Percentiles rank a stretch among this genome's conserved stretches.
Conservation (phyloP, 2,329 filamentous ascomycete species). For the Aspergillus carbonarius region DNA sequence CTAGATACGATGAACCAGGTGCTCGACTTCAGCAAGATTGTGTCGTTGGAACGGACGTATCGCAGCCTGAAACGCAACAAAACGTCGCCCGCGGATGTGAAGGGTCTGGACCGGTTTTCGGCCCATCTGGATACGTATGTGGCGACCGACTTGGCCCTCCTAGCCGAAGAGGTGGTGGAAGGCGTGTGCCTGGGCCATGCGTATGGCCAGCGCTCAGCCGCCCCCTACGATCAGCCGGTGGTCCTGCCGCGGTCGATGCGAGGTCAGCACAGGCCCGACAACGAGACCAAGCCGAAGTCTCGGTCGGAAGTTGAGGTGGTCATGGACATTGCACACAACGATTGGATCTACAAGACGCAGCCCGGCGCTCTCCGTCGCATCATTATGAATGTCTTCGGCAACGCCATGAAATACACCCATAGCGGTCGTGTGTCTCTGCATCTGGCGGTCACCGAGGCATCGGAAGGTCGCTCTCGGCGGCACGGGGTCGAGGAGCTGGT, state of each 20-base stretch:
- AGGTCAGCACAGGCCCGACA: not conserved
- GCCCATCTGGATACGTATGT: conserved; percentile 36
- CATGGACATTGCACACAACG: conserved; percentile 51
- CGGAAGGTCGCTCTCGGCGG: conserved; percentile 30
- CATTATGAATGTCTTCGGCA: conserved; percentile 63
- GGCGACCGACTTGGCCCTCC: conserved; percentile 44
- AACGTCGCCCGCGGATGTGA: conserved; percentile 27
- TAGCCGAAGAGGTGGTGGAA: conserved; percentile 57
- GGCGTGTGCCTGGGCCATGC: conserved; percentile 54
- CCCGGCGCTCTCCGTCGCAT: conserved; percentile 56
- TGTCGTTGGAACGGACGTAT: conserved; percentile 39
- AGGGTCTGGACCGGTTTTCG: conserved; percentile 31
- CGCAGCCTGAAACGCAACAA: conserved; percentile 32
- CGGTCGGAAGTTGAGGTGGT: conserved; percentile 46
- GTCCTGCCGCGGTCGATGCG: conserved; percentile 15
- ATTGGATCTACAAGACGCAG: conserved; percentile 57
- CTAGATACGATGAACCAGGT: conserved; percentile 48
- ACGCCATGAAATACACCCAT: conserved; percentile 62
- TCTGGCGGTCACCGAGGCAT: conserved; percentile 33
- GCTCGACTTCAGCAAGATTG: conserved; percentile 55
- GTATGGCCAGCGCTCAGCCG: conserved; percentile 34
- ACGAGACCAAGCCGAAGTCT: conserved; percentile 3
- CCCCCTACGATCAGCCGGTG: conserved; percentile 25
- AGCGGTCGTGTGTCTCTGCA: conserved; percentile 52
- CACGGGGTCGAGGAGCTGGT: conserved; percentile 36